Evolutionary conservation across 2,329 filamentous ascomycete genomes (phyloP).

Genomic region (Talaromyces sp.): DNA sequence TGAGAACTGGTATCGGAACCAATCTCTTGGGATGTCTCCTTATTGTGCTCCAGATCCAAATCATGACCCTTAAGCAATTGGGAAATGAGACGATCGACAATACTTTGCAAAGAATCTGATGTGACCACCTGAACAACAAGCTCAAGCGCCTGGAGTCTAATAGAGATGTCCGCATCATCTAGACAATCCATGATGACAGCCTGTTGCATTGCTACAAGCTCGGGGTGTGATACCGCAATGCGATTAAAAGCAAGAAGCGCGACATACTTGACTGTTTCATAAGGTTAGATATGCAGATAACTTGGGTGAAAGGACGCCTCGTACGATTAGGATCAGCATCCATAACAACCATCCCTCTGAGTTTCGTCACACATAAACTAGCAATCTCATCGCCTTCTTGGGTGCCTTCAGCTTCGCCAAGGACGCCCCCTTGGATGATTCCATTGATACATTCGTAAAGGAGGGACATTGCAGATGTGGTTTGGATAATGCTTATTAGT

Average conservation of each 20-base stretch:
- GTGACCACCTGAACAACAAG: slow-evolving; percentile 92
- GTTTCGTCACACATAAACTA: slow-evolving; percentile 82
- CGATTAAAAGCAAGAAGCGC: slow-evolving; percentile 92
- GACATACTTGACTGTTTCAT: slow-evolving; percentile 80
- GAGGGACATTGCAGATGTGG: slow-evolving; percentile 95
- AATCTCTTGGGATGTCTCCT: slow-evolving; percentile 20
- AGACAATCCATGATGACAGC: slow-evolving; percentile 96
- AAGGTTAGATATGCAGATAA: slow-evolving; percentile 7
- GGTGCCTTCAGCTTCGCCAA: slow-evolving; percentile 74
- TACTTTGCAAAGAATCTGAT: slow-evolving; percentile 73
- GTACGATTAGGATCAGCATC: slow-evolving; percentile 89
- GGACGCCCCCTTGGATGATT: slow-evolving; percentile 92
- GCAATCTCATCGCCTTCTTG: slow-evolving; percentile 88
- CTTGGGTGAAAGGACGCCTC: slow-evolving; percentile 28
- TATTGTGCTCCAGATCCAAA: slow-evolving; percentile 34
- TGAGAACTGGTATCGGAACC: not conserved
- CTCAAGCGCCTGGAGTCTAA: slow-evolving; percentile 86
- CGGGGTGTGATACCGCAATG: slow-evolving; percentile 83
- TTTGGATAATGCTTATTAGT: slow-evolving; percentile 86
- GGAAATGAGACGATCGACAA: slow-evolving; percentile 81
- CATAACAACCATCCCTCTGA: slow-evolving; percentile 89
- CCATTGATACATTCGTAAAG: slow-evolving; percentile 98
- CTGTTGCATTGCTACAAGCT: slow-evolving; percentile 84
- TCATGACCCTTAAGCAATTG: slow-evolving; percentile 61
- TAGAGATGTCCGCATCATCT: slow-evolving; percentile 92